These are phyloP conservation scores for Podila verticillata DNA, from an alignment of 192 early-diverging fungal species.

Conservation along the genomic window DNA sequence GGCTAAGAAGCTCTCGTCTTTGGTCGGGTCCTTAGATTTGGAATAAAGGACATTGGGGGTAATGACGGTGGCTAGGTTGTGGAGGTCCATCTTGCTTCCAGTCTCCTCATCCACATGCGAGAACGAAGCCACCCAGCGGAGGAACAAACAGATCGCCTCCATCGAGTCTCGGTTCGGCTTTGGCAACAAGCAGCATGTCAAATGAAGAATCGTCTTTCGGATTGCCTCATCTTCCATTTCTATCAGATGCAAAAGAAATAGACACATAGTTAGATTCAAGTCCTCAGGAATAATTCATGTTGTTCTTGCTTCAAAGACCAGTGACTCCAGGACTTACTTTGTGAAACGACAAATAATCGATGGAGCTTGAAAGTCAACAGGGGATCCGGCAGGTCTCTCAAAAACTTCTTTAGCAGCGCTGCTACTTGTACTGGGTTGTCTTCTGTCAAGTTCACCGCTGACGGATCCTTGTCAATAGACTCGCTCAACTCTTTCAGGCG, in stretches of 20 bases:
- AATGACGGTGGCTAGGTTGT: constrained; percentile 93
- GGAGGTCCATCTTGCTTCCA: constrained; percentile 93
- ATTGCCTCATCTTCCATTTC: constrained; percentile 61
- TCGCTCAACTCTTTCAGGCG: constrained; percentile 88
- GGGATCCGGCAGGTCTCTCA: constrained; percentile 96
- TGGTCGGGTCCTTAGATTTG: constrained; percentile 82
- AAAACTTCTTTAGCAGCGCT: constrained; percentile 94
- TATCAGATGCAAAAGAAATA: constrained; percentile 14
- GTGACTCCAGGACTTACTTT: constrained; percentile 55
- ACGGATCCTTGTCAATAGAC: constrained; percentile 84
- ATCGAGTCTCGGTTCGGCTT: constrained; percentile 92
- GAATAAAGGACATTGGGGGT: constrained; percentile 93
- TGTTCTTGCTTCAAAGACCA: too few relatives aligned
- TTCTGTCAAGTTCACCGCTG: constrained; percentile 70
- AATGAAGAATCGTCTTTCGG: constrained; percentile 79
- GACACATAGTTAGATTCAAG: background rate
- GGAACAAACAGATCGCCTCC: constrained; percentile 89
- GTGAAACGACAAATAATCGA: constrained; percentile 82
- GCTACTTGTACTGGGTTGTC: constrained; percentile 92
- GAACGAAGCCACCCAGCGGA: constrained; percentile 86
- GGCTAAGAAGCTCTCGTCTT: constrained; percentile 77
- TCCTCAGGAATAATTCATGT: too few relatives aligned
- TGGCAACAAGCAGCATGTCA: constrained; percentile 86
- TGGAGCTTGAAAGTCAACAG: constrained; percentile 91
- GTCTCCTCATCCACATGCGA: constrained; percentile 73